Percentiles rank a stretch among this genome's conserved stretches.
Evolutionary conservation across 164 flowering plant genomes (phyloP).

Genomic region (Vitis labrusca): DNA sequence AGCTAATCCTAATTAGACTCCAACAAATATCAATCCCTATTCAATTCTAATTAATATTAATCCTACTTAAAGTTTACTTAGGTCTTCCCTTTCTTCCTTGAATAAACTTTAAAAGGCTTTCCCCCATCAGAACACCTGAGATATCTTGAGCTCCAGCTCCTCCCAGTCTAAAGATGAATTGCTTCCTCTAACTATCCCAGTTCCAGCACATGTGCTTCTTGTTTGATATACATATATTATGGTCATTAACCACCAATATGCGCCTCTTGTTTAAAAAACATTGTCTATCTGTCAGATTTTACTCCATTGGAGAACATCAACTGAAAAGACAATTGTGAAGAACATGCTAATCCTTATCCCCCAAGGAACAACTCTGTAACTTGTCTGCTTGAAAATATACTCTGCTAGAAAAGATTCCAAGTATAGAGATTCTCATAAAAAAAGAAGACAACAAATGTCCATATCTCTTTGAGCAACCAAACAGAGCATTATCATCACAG

Average conservation of each 20-base stretch:
- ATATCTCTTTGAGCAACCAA: neutral
- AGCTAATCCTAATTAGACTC: no score
- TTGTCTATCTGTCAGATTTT: neutral
- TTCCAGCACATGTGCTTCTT: constrained; percentile 50
- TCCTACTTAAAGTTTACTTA: no score
- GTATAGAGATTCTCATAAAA: neutral
- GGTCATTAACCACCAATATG: no score
- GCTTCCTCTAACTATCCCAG: constrained; percentile 91
- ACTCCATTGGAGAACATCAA: constrained; percentile 1
- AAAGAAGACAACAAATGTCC: constrained; percentile 12
- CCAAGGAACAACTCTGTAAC: neutral
- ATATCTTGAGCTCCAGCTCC: constrained; percentile 86
- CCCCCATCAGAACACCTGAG: constrained; percentile 55
- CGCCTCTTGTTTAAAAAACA: no score
- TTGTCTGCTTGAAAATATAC: neutral
- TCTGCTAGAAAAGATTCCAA: constrained; percentile 6
- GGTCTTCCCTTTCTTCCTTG: no score
- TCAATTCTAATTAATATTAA: no score
- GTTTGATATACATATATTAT: no score
- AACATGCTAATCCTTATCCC: constrained; percentile 5
- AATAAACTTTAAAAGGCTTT: no score
- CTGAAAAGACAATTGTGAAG: neutral
- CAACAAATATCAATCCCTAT: no score
- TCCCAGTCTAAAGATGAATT: constrained; percentile 81
- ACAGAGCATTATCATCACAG: no score